Evolutionary conservation across 2,329 filamentous ascomycete species (phyloP).

Genomic region (Chalaropsis ovoidea): DNA sequence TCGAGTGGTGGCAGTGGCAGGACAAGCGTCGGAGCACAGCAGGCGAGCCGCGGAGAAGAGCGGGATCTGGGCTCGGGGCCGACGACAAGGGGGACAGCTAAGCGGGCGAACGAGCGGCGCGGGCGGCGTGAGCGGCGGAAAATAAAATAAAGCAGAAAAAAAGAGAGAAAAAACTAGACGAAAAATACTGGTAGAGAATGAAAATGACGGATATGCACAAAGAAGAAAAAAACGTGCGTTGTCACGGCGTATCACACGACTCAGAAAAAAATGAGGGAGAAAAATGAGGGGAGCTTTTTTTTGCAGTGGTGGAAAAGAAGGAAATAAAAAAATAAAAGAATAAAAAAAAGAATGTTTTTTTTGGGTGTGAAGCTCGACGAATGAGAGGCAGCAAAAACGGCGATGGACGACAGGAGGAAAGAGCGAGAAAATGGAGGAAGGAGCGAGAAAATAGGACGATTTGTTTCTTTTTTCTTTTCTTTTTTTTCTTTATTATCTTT

Average conservation of each 20-base stretch:
- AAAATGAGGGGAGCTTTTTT: constrained; percentile 5
- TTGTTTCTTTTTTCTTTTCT: background rate
- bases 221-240: background rate
- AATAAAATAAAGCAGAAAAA: constrained; percentile 10
- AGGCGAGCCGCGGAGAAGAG: background rate
- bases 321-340: background rate
- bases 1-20: background rate
- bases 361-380: background rate
- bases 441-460: background rate
- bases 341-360: background rate
- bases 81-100: background rate
- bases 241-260: background rate
- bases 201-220: constrained; percentile 1
- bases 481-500: constrained; percentile 3
- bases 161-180: background rate
- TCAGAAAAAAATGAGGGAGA: background rate
- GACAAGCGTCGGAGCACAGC: background rate
- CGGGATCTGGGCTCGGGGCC: background rate
- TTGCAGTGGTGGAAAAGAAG: background rate
- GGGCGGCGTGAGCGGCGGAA: background rate
- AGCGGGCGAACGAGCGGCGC: background rate
- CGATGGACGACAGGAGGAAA: too few relatives aligned
- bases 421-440: too few relatives aligned
- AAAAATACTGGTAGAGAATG: background rate
- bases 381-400: background rate